Percentiles rank a stretch among this genome's conserved stretches.
phyloP scores from a whole-genome alignment of 2,329 filamentous ascomycete genomes.

The Diaporthe sp. region DNA sequence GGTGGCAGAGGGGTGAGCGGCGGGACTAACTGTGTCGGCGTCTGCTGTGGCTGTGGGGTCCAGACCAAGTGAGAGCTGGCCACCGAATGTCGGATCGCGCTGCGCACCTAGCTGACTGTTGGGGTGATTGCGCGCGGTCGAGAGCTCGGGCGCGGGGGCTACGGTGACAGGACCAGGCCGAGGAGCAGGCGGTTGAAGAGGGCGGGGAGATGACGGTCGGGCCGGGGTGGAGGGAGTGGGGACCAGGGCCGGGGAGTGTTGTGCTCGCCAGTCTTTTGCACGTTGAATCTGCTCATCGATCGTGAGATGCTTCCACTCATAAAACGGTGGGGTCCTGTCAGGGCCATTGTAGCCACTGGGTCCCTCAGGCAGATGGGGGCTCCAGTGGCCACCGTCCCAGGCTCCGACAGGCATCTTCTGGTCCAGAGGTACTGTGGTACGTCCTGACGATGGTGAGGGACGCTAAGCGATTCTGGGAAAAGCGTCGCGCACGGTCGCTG shows the following conservation, averaged over 20 bases:
- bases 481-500: background rate
- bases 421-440: background rate
- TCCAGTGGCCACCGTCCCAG: background rate
- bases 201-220: constrained; percentile 4
- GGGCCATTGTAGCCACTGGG: constrained; percentile 4
- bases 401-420: background rate
- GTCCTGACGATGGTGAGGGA: background rate
- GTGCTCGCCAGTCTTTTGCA: constrained; percentile 18
- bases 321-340: constrained; percentile 22
- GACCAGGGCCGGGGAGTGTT: background rate
- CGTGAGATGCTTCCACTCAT: constrained; percentile 22
- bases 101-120: background rate
- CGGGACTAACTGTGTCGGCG: constrained; percentile 34
- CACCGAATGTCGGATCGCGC: background rate
- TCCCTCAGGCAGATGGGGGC: background rate
- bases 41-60: background rate
- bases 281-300: constrained; percentile 21
- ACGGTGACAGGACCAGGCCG: background rate
- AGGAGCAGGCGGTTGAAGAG: background rate
- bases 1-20: constrained; percentile 37
- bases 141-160: background rate
- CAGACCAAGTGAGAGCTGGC: background rate
- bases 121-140: background rate
- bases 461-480: background rate
- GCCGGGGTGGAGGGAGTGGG: background rate